Evolutionary conservation across 2,329 filamentous ascomycete species (phyloP).

Genomic region (Calonectria fujianensis): DNA sequence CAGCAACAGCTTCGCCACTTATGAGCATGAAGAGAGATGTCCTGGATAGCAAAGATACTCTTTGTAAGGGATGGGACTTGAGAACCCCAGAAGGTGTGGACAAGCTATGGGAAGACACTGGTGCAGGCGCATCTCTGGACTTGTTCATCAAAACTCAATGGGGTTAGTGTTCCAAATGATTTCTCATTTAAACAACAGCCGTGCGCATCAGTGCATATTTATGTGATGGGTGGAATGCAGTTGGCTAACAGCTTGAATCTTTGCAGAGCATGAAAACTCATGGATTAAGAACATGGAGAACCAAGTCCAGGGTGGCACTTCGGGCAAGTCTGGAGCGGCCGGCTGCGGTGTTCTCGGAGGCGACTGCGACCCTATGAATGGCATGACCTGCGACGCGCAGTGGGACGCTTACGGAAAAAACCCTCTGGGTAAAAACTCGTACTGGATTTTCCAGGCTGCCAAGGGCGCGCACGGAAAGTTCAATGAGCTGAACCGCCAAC

Average conservation of each 20-base stretch:
- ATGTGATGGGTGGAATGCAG: not conserved
- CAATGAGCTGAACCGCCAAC: conserved; percentile 26
- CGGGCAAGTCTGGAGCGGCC: conserved; percentile 33
- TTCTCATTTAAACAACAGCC: not conserved
- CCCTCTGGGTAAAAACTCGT: conserved; percentile 24
- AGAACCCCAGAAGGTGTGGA: conserved; percentile 1
- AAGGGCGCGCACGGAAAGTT: conserved; percentile 35
- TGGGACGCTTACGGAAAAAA: conserved; percentile 22
- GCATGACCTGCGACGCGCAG: conserved; percentile 22
- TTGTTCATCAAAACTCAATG: conserved; percentile 16
- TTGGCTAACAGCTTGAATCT: not conserved
- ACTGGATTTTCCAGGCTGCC: conserved; percentile 36
- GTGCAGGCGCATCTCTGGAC: conserved; percentile 2
- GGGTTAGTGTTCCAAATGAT: not conserved
- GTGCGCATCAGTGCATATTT: too few species aligned
- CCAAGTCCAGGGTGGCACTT: conserved; percentile 32
- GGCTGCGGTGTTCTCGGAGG: conserved; percentile 23
- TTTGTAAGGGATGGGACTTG: conserved; percentile 4
- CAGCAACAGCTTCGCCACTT: conserved; percentile 7
- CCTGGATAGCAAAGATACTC: conserved; percentile 2
- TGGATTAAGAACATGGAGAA: conserved; percentile 41
- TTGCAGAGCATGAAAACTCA: conserved; percentile 8
- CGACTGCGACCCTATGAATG: conserved; percentile 14
- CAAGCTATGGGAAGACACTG: conserved; percentile 15
- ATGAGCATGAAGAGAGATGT: conserved; percentile 12